Evolutionary conservation across 768 basidiomycete species (phyloP), one percentile per base, ranked within the genome.

Genomic region (Pisolithus sp.): DNA sequence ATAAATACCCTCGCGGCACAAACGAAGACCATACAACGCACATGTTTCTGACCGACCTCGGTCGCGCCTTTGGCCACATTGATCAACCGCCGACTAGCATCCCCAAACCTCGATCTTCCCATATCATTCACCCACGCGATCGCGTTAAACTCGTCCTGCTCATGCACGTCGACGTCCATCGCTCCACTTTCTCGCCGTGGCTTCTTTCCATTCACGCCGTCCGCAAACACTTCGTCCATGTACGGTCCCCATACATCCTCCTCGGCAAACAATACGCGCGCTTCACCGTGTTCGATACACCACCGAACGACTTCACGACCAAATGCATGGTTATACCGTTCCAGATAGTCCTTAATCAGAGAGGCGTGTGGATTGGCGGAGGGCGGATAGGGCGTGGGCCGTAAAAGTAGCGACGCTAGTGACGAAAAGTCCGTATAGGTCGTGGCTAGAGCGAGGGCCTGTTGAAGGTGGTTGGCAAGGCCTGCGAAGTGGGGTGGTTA

Each of bases 51-150:
- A 26, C 77, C 78, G 13, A 95, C 72, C 51, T 79, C 79, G 6
- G 64, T 67, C 9, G 83, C 83, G 18, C 66, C 67, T 30, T 74
- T 67, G 9, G 86, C 78, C 57, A 87, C 89, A n/a, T 61, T 59
- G 26, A 85, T 70, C 41, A 97, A 72, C 15, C 83, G 75, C 18
- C 68, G 61, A 3, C 86, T 81, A 3, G 92, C 90, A 10, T 75
- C 69, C 4, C 76, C 80, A 64, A 82, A 89, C 45, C 82, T 74
- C 37, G 72, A 74, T 51, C 84, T 82, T 4, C 82, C 84, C 42
- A 97, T 68, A 65, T 95, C 84, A 62, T 96, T 86, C 34, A 97
- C 74, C 95, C 95, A 98, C 1, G 89, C 85, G 48, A 90, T 76
- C 4, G 76, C 66, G 41, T 65, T 65, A 30, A 57, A 66, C 20